Evolutionary conservation across 75 land plant species (phyloP).

Genomic region (Cryptomeria japonica): DNA sequence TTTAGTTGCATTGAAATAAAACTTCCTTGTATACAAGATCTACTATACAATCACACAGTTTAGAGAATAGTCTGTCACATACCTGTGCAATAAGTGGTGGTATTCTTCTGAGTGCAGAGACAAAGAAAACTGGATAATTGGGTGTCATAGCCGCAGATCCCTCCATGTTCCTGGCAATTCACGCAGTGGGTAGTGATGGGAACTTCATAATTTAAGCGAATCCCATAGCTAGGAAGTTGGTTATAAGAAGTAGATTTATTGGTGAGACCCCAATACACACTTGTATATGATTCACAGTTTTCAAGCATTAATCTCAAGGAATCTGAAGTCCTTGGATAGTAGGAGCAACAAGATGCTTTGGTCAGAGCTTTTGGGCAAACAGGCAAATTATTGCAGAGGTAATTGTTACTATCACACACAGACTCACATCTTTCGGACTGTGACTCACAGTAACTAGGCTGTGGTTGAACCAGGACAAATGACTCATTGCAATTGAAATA

Average conservation of each 20-base stretch:
- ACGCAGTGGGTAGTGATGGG: slow-evolving; percentile 54
- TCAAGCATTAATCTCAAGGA: slow-evolving; percentile 61
- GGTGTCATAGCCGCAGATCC: slow-evolving; percentile 55
- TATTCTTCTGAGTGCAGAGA: slow-evolving; percentile 47
- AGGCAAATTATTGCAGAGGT: slow-evolving; percentile 61
- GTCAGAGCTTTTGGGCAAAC: slow-evolving; percentile 31
- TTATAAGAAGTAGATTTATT: slow-evolving; percentile 24
- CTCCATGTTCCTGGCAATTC: slow-evolving; percentile 50
- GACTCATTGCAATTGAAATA: slow-evolving; percentile 58
- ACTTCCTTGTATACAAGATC: no score
- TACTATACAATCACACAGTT: no score
- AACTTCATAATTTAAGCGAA: slow-evolving; percentile 59
- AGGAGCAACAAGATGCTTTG: slow-evolving; percentile 43
- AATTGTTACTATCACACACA: slow-evolving; percentile 51
- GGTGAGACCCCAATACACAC: slow-evolving; percentile 50
- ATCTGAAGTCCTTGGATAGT: slow-evolving; percentile 57
- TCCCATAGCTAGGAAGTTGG: slow-evolving; percentile 58
- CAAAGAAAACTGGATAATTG: slow-evolving; percentile 42
- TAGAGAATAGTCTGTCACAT: neutral
- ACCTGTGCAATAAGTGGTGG: slow-evolving; percentile 56
- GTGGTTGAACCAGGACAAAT: slow-evolving; percentile 43
- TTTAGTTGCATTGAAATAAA: no score
- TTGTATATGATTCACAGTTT: slow-evolving; percentile 52
- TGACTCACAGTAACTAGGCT: slow-evolving; percentile 38
- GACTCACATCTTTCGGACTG: slow-evolving; percentile 53